Evolutionary conservation across 352 stramenopile genomes (phyloP), one percentile per base, ranked within the genome.

Genomic region (Phytopythium delawarense): DNA sequence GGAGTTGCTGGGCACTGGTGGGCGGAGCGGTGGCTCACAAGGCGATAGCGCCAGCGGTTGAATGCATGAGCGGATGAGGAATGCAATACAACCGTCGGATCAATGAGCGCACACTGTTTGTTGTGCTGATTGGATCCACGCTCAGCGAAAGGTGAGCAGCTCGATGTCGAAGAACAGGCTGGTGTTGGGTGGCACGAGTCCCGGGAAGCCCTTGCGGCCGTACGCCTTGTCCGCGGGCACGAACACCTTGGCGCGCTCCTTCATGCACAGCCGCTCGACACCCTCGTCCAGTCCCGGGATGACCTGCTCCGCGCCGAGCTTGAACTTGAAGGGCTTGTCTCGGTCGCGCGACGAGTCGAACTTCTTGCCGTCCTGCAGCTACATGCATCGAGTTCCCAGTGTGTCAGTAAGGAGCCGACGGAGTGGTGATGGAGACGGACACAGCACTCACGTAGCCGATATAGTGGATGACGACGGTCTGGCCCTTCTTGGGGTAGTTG

Each of bases 91-190:
- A 44, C 13, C 37, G 15, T 44, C 4, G 12, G 1, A 16, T 44
- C 11, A 44, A 44, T 44, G 37, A 13, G 37, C 18, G 15, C 1
- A 7, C 37, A 18, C 37, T 44, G 37, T 16, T 44, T 44, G 13
- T 6, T 44, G 37, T 44, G 12, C 13, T 44, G 37, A 18, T 18
- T 18, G 12, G 15, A 7, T 20, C 40, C 20, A 21, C 18, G 40
- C 13, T 35, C 25, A 91, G 65, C 84, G 81, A 62, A 94, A 94
- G 57, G 87, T 88, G 32, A 97, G 67, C 20, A 98, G 69, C 63
- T 98, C 92, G 15, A 98, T 81, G 66, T 98, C 93, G 65, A 98
- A 98, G 28, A 94, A 84, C 28, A 98, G 73, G 67, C 96, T 91
- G 28, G 90, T 96, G 73, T 98, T 97, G 40, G 91, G 89, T 2